phyloP scores from a whole-genome alignment of 306 rosid species.

The Vigna reflexopilosa region DNA sequence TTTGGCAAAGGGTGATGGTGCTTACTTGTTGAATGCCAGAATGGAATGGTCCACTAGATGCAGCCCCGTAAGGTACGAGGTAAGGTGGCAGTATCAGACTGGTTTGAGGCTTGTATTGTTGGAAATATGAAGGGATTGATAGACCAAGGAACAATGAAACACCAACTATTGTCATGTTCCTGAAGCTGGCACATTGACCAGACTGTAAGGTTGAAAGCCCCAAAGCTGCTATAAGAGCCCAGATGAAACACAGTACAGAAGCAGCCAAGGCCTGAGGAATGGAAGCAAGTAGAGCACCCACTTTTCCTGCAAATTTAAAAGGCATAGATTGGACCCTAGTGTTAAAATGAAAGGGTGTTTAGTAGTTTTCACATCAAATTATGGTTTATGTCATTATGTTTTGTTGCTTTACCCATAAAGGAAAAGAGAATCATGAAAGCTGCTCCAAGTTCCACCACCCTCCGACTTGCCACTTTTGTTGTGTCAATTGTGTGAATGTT shows the following conservation, averaged over 20 bases:
- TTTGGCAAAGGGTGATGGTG: not conserved
- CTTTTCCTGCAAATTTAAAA: constrained; percentile 60
- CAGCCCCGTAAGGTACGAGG: constrained; percentile 76
- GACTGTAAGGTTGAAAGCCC: constrained; percentile 76
- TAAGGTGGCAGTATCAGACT: constrained; percentile 73
- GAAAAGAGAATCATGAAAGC: constrained; percentile 71
- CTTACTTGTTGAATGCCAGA: constrained; percentile 64
- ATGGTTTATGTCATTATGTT: not conserved
- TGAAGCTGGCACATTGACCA: constrained; percentile 64
- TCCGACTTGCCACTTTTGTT: constrained; percentile 76
- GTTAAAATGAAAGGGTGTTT: not conserved
- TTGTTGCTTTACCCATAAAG: constrained; percentile 60
- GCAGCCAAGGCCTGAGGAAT: constrained; percentile 84
- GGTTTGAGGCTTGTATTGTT: constrained; percentile 67
- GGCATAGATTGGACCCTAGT: not conserved
- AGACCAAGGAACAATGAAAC: constrained; percentile 82
- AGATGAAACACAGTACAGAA: constrained; percentile 73
- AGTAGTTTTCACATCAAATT: not conserved
- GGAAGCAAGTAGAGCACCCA: constrained; percentile 89
- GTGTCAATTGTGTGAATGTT: constrained; percentile 68
- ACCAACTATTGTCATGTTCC: constrained; percentile 77
- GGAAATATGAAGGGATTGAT: constrained; percentile 80
- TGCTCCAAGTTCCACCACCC: constrained; percentile 73
- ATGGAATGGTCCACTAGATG: constrained; percentile 77
- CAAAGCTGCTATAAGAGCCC: constrained; percentile 76